Evolutionary conservation across 768 basidiomycete species (phyloP).

Genomic region (Rubroboletus satanas): DNA sequence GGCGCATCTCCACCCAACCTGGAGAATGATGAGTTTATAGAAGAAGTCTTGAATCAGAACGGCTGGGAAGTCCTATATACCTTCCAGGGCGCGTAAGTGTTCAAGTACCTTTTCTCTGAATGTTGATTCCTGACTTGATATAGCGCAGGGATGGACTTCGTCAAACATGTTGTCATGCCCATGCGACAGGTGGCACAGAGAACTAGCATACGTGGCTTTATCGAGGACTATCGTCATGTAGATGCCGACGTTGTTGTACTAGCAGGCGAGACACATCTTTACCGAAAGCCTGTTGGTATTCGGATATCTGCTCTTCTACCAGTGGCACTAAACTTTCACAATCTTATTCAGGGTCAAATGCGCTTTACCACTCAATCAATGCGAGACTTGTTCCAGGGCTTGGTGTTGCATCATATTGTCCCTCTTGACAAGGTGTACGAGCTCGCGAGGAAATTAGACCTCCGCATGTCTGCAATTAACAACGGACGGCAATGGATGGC

Average conservation of each 20-base stretch:
- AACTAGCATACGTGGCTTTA: conserved; percentile 34
- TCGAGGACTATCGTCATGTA: conserved; percentile 35
- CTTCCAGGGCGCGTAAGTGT: conserved; percentile 38
- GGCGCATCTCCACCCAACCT: conserved; percentile 5
- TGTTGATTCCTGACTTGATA: conserved; percentile 10
- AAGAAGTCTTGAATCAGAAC: conserved; percentile 28
- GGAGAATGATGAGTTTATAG: conserved; percentile 28
- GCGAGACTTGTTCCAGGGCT: conserved; percentile 19
- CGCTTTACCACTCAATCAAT: conserved; percentile 21
- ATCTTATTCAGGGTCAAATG: conserved; percentile 22
- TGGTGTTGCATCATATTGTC: conserved; percentile 25
- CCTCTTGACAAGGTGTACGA: conserved; percentile 23
- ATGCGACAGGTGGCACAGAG: conserved; percentile 33
- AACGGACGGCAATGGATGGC: conserved; percentile 35
- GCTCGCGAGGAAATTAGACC: conserved; percentile 23
- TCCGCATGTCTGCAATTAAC: conserved; percentile 22
- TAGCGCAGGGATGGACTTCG: conserved; percentile 38
- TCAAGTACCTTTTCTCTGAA: neutral
- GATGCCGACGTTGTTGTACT: conserved; percentile 37
- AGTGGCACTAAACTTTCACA: neutral
- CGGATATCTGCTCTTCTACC: neutral
- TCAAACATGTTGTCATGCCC: conserved; percentile 37
- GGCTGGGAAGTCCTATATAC: conserved; percentile 42
- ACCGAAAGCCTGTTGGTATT: conserved; percentile 23
- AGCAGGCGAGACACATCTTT: conserved; percentile 37